Conservation (phyloP, 108 stramenopile genomes). For the Pseudonitzschia delicatissima region DNA sequence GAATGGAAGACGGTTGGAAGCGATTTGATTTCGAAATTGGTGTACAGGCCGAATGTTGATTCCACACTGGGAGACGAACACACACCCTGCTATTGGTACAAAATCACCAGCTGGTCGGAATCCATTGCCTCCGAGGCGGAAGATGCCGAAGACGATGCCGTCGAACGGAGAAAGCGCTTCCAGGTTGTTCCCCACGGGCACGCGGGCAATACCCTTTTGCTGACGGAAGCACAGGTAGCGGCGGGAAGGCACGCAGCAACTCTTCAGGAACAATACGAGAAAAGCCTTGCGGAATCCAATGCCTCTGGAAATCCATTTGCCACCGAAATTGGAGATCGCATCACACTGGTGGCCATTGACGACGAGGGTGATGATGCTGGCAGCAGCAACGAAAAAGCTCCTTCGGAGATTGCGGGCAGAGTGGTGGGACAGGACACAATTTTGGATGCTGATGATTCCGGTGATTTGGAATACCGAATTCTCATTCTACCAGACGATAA, state of each 20-base stretch:
- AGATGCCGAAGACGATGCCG: constrained; percentile 27
- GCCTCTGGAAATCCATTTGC: constrained; percentile 27
- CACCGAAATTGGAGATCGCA: constrained; percentile 16
- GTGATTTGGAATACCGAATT: constrained; percentile 30
- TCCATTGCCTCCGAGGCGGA: constrained; percentile 42
- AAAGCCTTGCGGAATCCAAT: not conserved
- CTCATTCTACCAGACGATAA: constrained; percentile 34
- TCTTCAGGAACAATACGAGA: constrained; percentile 29
- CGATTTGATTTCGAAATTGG: constrained; percentile 36
- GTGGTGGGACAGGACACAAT: constrained; percentile 46
- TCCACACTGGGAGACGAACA: constrained; percentile 11
- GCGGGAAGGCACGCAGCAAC: constrained; percentile 77
- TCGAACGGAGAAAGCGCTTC: constrained; percentile 73
- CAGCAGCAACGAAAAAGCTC: not conserved
- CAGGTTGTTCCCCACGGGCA: constrained; percentile 42
- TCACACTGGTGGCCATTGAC: constrained; percentile 39
- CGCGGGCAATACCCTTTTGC: constrained; percentile 27
- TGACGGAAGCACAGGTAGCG: constrained; percentile 78
- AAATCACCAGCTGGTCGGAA: constrained; percentile 47
- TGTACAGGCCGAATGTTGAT: constrained; percentile 50
- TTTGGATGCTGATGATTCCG: constrained; percentile 16
- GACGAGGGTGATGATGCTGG: constrained; percentile 16
- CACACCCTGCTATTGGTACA: constrained; percentile 66
- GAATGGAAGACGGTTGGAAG: constrained; percentile 52
- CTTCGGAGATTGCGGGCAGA: constrained; percentile 29